Percentiles rank a stretch among this genome's conserved stretches.
Evolutionary conservation across 2,329 filamentous ascomycete species (phyloP).

Genomic region (Zymoseptoria ardabiliae): DNA sequence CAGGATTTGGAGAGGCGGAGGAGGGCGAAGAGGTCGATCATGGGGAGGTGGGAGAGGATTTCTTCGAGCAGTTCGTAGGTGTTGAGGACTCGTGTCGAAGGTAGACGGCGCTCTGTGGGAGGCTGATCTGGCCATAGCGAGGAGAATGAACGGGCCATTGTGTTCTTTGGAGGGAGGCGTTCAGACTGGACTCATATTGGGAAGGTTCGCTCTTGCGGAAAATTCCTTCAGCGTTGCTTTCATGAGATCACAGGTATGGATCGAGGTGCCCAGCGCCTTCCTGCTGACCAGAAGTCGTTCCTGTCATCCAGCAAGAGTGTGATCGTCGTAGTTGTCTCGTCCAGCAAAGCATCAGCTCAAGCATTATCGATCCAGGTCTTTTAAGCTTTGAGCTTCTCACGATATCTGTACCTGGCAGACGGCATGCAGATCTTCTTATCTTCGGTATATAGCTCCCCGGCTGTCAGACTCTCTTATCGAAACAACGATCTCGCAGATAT

Average conservation of each 20-base stretch:
- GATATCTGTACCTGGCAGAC: too few species aligned
- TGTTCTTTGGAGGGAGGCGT: background rate
- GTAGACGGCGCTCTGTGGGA: background rate
- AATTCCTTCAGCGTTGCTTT: too few species aligned
- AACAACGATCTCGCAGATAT: background rate
- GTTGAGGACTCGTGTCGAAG: constrained; percentile 1
- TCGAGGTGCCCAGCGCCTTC: too few species aligned
- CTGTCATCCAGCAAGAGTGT: background rate
- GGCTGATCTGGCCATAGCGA: background rate
- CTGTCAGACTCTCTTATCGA: background rate
- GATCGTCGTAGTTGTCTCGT: too few species aligned
- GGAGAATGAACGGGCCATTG: background rate
- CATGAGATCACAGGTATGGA: too few species aligned
- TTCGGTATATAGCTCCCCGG: background rate
- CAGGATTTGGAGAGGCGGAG: constrained; percentile 5
- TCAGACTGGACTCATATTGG: background rate
- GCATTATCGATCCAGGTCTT: too few species aligned
- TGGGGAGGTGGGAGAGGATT: constrained; percentile 4
- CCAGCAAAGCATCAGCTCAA: too few species aligned
- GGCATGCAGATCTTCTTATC: background rate
- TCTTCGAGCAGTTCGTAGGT: constrained; percentile 11
- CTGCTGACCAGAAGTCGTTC: background rate
- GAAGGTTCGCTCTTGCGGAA: background rate
- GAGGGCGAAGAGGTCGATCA: constrained; percentile 2
- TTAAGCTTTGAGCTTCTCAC: too few species aligned